Base-by-base conservation (phyloP, 202 grass and related monocot genomes). In the Setaria italica region DNA sequence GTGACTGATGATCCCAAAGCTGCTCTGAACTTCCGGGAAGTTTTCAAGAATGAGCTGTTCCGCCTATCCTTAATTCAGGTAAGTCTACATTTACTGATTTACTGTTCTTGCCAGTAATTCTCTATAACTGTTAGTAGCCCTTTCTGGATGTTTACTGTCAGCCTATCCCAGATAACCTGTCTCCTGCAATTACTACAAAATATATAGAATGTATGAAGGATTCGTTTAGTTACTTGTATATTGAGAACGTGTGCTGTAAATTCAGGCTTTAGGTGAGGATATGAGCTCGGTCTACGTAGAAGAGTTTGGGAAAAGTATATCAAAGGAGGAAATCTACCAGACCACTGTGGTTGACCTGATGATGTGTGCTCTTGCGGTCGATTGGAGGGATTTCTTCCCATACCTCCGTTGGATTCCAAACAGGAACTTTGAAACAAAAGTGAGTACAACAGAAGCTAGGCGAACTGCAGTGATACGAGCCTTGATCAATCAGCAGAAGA, bases 361-460 rank as follows among this genome's bases (percentile, higher is more conserved):
- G 95, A 90, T 73, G 82, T 90, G 92, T 59, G 92, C 89, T 25
- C 87, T 93, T 37, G 91, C 90, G 62, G 90, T 93, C 6, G 95
- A 97, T 33, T 97, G 95, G 95, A 97, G 92, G 82, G 95, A 97
- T 37, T 97, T 95, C 87, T 97, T 97, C 85, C 92, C 95, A 39
- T 97, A 95, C 84, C 86, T 97, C 25, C 65, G 74, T 50, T 97
- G 95, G 95, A 42, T 97, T 55, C 92, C 95, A 75, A 97, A 97
- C 85, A 88, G 37, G 85, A 79, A 84, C 79, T 91, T 87, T 17
- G 95, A 97, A 85, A 48, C n/a, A 35, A 95, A 72, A 78, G 78
- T 97, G 37, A 21, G 67, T 20, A 57, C 64, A 21, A 54, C 87
- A 39, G 89, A 73, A 58, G 68, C 68, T 48, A 87, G 87, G 72